Conservation (phyloP, 176 grass and related monocot species). For the Cocos nucifera region DNA sequence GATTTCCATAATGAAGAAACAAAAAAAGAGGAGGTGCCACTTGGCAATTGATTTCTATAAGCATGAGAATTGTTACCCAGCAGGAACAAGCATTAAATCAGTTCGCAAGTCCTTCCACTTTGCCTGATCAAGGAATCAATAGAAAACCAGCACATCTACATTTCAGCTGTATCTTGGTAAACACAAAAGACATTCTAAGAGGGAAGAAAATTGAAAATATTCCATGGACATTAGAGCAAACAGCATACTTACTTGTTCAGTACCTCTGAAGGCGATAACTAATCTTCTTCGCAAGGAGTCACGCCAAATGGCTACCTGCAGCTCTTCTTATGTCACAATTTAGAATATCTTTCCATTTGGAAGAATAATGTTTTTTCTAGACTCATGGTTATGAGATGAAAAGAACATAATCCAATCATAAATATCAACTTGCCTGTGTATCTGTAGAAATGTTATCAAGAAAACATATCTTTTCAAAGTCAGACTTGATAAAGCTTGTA, state of each 20-base stretch:
- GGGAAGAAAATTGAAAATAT: conserved; percentile 18
- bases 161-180: not conserved
- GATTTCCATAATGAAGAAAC: no score
- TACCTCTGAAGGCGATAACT: conserved; percentile 81
- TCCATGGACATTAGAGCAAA: not conserved
- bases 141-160: conserved; percentile 6
- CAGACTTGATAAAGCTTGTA: conserved; percentile 91
- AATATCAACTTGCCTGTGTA: conserved; percentile 46
- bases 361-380: not conserved
- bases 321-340: conserved; percentile 1
- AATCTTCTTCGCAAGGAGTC: conserved; percentile 73
- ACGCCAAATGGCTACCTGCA: conserved; percentile 88
- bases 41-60: no score
- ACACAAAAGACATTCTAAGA: not conserved
- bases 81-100: conserved; percentile 81
- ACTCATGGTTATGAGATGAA: not conserved
- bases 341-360: not conserved
- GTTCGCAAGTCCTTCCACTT: conserved; percentile 93
- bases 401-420: not conserved
- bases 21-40: no score
- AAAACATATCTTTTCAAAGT: conserved; percentile 98
- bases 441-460: conserved; percentile 81
- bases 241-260: conserved; percentile 73
- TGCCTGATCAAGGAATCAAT: conserved; percentile 38
- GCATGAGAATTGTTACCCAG: conserved; percentile 37